A percentile compares a stretch with the other conserved stretches of the same genome.
phyloP scores from a whole-genome alignment of 2,329 filamentous ascomycete species.

The Trichoderma brevicompactum region DNA sequence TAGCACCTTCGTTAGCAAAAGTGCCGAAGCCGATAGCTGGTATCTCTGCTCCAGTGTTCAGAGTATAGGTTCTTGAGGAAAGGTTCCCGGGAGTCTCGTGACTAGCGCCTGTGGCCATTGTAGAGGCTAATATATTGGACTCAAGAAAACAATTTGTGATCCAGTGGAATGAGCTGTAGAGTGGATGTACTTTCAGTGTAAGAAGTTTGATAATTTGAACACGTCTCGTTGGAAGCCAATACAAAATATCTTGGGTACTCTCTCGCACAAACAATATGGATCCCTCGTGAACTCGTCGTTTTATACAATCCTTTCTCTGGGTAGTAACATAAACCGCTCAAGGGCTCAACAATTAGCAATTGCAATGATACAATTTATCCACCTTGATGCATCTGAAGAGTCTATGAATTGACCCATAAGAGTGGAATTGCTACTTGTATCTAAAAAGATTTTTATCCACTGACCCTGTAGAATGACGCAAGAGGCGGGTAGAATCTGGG shows the following conservation, averaged over 20 bases:
- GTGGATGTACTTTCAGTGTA: background rate
- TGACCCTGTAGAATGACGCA: slow-evolving; percentile 10
- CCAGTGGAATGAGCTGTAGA: background rate
- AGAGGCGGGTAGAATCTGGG: slow-evolving; percentile 9
- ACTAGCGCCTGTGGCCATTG: background rate
- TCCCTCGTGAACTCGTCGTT: background rate
- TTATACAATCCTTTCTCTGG: background rate
- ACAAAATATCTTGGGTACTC: too few species aligned
- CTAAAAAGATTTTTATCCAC: slow-evolving; percentile 10
- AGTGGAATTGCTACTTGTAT: slow-evolving; percentile 1
- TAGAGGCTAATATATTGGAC: background rate
- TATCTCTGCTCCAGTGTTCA: slow-evolving; percentile 79
- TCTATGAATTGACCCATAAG: slow-evolving; percentile 2
- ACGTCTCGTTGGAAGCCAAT: too few species aligned
- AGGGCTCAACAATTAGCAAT: background rate
- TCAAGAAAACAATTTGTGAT: background rate
- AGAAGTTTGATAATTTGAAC: too few species aligned
- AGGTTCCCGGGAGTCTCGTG: background rate
- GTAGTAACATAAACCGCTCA: background rate
- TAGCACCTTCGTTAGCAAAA: slow-evolving; percentile 72
- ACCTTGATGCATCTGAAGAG: background rate
- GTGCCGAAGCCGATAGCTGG: slow-evolving; percentile 77
- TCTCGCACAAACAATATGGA: too few species aligned
- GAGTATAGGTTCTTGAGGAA: slow-evolving; percentile 53
- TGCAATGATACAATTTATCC: background rate